These are phyloP conservation scores for Trichoderma parareesei DNA, from an alignment of 495 filamentous ascomycete species.

Conservation along the genomic window DNA sequence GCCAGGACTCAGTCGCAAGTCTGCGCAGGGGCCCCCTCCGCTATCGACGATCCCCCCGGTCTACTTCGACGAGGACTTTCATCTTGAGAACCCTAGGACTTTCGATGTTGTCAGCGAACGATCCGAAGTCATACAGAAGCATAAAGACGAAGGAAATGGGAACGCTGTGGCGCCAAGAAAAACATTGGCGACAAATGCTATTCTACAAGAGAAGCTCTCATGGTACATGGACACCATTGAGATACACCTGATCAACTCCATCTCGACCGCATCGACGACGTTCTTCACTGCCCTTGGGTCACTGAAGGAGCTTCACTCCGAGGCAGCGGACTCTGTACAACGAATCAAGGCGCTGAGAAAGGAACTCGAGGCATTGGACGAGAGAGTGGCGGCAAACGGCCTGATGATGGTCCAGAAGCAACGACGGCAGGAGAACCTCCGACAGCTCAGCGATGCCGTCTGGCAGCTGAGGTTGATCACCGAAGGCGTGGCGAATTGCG, in stretches of 20 bases:
- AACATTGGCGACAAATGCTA: slow-evolving; percentile 90
- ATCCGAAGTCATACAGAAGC: slow-evolving; percentile 73
- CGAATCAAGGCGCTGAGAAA: slow-evolving; percentile 74
- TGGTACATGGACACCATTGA: slow-evolving; percentile 99
- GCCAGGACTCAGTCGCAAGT: slow-evolving; percentile 42
- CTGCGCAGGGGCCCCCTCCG: slow-evolving; percentile 62
- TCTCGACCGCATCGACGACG: slow-evolving; percentile 87
- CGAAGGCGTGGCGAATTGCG: slow-evolving; percentile 65
- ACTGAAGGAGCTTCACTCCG: slow-evolving; percentile 78
- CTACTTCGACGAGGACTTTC: slow-evolving; percentile 94
- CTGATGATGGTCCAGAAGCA: slow-evolving; percentile 79
- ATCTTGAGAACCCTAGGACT: slow-evolving; percentile 88
- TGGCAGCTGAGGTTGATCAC: slow-evolving; percentile 75
- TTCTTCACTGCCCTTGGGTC: slow-evolving; percentile 96
- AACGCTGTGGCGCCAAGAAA: slow-evolving; percentile 60
- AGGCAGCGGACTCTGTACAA: slow-evolving; percentile 84
- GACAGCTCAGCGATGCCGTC: slow-evolving; percentile 72
- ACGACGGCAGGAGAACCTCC: slow-evolving; percentile 73
- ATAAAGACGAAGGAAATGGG: slow-evolving; percentile 55
- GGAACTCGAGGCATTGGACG: slow-evolving; percentile 72
- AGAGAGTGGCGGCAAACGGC: slow-evolving; percentile 79
- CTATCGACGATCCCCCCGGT: slow-evolving; percentile 85
- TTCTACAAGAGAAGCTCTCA: slow-evolving; percentile 96
- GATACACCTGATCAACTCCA: slow-evolving; percentile 92
- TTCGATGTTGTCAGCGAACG: slow-evolving; percentile 97